Evolutionary conservation across 2,329 filamentous ascomycete species (phyloP).

Genomic region (Aureobasidium uvarum): DNA sequence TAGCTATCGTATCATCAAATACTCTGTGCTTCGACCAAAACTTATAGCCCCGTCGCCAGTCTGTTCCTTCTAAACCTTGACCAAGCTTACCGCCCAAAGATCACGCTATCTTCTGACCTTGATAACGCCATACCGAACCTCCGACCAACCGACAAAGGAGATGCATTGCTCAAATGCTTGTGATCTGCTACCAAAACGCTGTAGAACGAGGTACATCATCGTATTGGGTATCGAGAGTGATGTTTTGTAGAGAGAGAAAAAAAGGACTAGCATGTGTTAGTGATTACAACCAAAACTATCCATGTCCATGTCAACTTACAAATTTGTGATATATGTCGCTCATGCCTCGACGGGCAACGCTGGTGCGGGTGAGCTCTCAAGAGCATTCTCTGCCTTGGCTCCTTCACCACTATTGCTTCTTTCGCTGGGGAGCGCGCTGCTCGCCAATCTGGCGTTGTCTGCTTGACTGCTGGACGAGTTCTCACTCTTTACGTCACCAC

Average conservation of each 20-base stretch:
- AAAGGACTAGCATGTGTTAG: conserved; percentile 10
- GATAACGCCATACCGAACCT: conserved; percentile 14
- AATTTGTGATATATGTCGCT: background rate
- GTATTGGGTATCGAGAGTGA: conserved; percentile 4
- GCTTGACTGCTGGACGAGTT: conserved; percentile 56
- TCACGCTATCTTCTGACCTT: conserved; percentile 17
- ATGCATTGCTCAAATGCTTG: conserved; percentile 1
- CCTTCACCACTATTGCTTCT: conserved; percentile 56
- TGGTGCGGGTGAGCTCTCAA: conserved; percentile 40
- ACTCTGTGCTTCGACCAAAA: background rate
- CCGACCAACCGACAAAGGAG: background rate
- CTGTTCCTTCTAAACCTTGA: background rate
- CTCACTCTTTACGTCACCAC: conserved; percentile 60
- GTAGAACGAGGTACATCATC: background rate
- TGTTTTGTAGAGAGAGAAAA: conserved; percentile 7
- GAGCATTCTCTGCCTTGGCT: conserved; percentile 34
- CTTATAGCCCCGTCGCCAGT: background rate
- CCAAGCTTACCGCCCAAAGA: background rate
- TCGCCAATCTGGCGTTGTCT: conserved; percentile 55
- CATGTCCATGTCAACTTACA: background rate
- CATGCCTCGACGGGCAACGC: conserved; percentile 31
- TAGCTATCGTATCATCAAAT: background rate
- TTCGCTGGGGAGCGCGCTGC: conserved; percentile 59
- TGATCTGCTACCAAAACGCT: background rate
- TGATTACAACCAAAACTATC: background rate